These are phyloP conservation scores for Neofusicoccum kwambonambiense DNA, from an alignment of 2,329 filamentous ascomycete genomes.

Conservation along the genomic window DNA sequence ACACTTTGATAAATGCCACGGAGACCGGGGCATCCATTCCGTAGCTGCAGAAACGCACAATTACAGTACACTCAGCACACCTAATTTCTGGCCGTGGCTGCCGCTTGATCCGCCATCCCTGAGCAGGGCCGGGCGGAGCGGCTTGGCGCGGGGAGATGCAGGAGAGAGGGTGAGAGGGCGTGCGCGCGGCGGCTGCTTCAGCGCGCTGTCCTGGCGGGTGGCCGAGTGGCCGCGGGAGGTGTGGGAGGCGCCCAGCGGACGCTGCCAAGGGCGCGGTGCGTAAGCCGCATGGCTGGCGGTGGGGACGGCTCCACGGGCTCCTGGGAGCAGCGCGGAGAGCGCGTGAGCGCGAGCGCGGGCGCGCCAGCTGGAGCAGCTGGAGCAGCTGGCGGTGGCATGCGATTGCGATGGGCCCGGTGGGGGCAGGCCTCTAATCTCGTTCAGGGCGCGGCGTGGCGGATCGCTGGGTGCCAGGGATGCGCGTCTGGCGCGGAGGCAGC, in stretches of 20 bases:
- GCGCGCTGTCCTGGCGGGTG: too few relatives aligned
- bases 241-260: background rate
- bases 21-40: background rate
- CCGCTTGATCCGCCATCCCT: slow-evolving; percentile 4
- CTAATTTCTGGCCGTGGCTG: background rate
- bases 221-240: background rate
- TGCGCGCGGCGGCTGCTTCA: too few relatives aligned
- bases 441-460: slow-evolving; percentile 13
- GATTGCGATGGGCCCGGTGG: slow-evolving; percentile 13
- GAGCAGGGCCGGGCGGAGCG: background rate
- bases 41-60: background rate
- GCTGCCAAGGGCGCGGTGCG: slow-evolving; percentile 5
- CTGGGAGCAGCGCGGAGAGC: background rate
- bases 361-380: background rate
- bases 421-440: slow-evolving; percentile 14
- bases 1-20: background rate
- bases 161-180: background rate
- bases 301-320: background rate
- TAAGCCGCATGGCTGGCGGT: background rate
- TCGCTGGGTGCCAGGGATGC: slow-evolving; percentile 6
- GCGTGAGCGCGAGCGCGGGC: background rate
- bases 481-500: background rate
- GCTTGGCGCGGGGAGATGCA: background rate
- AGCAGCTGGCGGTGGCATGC: background rate
- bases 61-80: background rate